These are phyloP conservation scores for Calonectria hongkongensis DNA, from an alignment of 2,329 filamentous ascomycete species.

Conservation along the genomic window DNA sequence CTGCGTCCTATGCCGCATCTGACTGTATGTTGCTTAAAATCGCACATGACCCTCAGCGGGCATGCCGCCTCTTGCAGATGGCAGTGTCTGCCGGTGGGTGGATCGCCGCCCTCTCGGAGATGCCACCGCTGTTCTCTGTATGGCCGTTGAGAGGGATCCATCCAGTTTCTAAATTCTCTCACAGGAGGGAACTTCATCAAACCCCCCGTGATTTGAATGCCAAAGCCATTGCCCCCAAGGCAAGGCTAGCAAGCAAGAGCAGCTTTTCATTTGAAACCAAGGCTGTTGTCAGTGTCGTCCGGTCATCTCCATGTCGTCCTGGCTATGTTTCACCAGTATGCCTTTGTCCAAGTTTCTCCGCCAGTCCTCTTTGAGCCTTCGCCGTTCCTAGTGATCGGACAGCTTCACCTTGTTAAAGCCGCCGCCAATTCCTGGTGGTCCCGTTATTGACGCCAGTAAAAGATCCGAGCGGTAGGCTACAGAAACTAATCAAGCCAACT, in stretches of 20 bases:
- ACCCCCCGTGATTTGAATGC: slow-evolving; percentile 18
- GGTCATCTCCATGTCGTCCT: slow-evolving; percentile 18
- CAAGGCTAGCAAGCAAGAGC: neutral
- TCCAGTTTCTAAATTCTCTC: slow-evolving; percentile 1
- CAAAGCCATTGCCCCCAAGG: neutral
- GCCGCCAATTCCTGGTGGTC: slow-evolving; percentile 12
- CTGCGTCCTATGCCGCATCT: neutral
- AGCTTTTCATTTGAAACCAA: slow-evolving; percentile 5
- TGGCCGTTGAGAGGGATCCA: slow-evolving; percentile 29
- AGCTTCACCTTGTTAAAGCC: slow-evolving; percentile 29
- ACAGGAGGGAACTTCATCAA: neutral
- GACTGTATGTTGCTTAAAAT: slow-evolving; percentile 25
- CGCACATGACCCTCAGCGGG: slow-evolving; percentile 33
- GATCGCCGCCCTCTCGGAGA: slow-evolving; percentile 13
- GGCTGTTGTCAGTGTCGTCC: slow-evolving; percentile 8
- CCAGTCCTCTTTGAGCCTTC: slow-evolving; percentile 29
- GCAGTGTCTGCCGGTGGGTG: slow-evolving; percentile 13
- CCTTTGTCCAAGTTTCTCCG: slow-evolving; percentile 35
- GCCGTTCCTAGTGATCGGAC: neutral
- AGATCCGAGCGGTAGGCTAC: slow-evolving; percentile 16
- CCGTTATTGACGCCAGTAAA: neutral
- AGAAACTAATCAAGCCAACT: slow-evolving; percentile 1
- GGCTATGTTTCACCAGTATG: slow-evolving; percentile 31
- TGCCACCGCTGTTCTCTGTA: slow-evolving; percentile 27
- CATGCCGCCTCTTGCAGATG: slow-evolving; percentile 33